Conservation (phyloP, 495 filamentous ascomycete species). For the Lentithecium fluviatile region DNA sequence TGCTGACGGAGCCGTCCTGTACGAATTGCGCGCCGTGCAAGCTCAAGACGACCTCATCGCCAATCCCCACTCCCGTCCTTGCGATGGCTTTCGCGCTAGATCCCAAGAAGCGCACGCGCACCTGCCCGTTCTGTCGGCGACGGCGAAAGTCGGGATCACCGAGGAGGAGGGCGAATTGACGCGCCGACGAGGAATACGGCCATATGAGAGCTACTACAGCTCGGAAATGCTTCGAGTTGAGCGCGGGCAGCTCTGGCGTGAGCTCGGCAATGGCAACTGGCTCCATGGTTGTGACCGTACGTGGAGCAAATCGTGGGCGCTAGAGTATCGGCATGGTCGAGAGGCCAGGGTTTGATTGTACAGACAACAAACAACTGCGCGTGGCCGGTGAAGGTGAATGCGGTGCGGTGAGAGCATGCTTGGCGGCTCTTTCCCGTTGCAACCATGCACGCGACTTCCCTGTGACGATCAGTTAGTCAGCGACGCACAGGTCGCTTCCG, state of each 20-base stretch:
- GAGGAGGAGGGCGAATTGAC: constrained; percentile 70
- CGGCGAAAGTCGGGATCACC: constrained; percentile 86
- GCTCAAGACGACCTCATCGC: constrained; percentile 69
- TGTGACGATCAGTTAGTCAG: too few species aligned
- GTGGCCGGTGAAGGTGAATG: too few species aligned
- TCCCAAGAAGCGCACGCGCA: constrained; percentile 77
- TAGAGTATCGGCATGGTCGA: too few species aligned
- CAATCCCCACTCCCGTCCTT: constrained; percentile 64
- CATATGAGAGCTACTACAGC: constrained; percentile 82
- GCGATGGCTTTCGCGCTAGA: constrained; percentile 68
- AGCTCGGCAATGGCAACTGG: constrained; percentile 68
- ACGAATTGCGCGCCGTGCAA: constrained; percentile 58
- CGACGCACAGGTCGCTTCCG: too few species aligned
- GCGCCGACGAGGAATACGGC: constrained; percentile 80
- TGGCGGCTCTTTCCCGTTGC: too few species aligned
- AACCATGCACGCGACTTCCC: too few species aligned
- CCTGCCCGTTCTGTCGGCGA: constrained; percentile 73
- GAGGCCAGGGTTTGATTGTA: too few species aligned
- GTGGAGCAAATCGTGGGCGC: background rate
- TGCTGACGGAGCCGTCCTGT: constrained; percentile 49
- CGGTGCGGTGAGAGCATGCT: too few species aligned
- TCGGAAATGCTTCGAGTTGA: constrained; percentile 46
- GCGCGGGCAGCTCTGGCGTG: constrained; percentile 49
- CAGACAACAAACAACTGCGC: too few species aligned
- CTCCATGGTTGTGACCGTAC: constrained; percentile 30